Percentiles rank a stretch among this genome's conserved stretches.
Evolutionary conservation across 1,139 yeast species (phyloP).

Genomic region (Chernovozyma aurita): DNA sequence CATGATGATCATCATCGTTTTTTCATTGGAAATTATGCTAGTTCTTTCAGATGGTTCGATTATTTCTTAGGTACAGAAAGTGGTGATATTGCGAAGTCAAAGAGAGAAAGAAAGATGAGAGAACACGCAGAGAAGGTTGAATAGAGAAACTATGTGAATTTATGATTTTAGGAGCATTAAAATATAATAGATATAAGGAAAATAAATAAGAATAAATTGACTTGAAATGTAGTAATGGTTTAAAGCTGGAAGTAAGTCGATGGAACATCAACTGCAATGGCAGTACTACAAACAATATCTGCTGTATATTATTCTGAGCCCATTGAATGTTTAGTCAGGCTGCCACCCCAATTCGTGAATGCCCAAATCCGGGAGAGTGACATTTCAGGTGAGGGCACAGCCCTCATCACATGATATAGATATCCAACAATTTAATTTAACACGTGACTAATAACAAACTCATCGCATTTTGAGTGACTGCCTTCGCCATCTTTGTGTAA

Average conservation of each 20-base stretch:
- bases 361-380: too few relatives aligned
- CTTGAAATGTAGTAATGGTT: too few relatives aligned
- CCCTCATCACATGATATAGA: not conserved
- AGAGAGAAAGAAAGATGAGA: constrained; percentile 33
- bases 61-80: constrained; percentile 40
- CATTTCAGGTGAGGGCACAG: constrained; percentile 1
- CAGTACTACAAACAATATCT: too few relatives aligned
- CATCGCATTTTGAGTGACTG: constrained; percentile 1
- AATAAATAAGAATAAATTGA: too few relatives aligned
- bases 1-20: constrained; percentile 47
- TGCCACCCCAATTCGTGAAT: too few relatives aligned
- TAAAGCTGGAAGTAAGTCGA: too few relatives aligned
- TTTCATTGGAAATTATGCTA: constrained; percentile 43
- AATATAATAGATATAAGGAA: too few relatives aligned
- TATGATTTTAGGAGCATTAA: too few relatives aligned
- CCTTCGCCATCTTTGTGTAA: not conserved
- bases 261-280: too few relatives aligned
- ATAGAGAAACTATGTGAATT: too few relatives aligned
- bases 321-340: too few relatives aligned
- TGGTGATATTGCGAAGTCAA: constrained; percentile 38
- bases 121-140: constrained; percentile 25
- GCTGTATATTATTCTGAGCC: too few relatives aligned
- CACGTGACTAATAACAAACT: not conserved
- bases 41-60: constrained; percentile 48
- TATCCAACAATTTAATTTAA: not conserved